Evolutionary conservation across 2,329 filamentous ascomycete species (phyloP).

Genomic region (Colletotrichum sidae): DNA sequence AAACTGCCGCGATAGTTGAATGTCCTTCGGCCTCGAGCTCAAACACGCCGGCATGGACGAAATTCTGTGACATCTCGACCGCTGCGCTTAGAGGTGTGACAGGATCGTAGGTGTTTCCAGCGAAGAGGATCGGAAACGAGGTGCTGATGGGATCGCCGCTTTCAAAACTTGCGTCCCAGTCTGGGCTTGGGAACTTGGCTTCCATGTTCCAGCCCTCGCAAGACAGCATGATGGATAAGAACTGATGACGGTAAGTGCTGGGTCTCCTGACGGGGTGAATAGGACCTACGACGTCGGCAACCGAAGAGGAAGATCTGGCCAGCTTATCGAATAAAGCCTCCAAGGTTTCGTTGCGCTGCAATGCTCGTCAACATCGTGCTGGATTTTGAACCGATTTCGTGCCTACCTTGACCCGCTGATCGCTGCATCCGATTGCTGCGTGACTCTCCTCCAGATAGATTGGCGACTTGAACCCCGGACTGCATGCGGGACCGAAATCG

Average conservation of each 20-base stretch:
- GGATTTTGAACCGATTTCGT: not conserved
- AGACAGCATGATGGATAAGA: conserved; percentile 47
- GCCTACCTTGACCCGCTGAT: conserved; percentile 44
- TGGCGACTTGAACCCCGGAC: conserved; percentile 6
- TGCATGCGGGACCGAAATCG: conserved; percentile 35
- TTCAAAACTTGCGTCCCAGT: conserved; percentile 45
- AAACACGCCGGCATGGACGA: conserved; percentile 50
- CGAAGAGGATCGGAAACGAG: conserved; percentile 66
- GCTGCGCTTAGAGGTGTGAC: conserved; percentile 67
- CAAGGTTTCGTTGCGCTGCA: conserved; percentile 47
- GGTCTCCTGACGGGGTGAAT: too few species aligned
- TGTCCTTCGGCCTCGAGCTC: conserved; percentile 52
- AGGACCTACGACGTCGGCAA: conserved; percentile 50
- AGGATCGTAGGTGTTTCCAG: conserved; percentile 68
- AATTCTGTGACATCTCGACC: conserved; percentile 52
- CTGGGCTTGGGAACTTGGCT: conserved; percentile 44
- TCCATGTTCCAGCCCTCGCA: conserved; percentile 50
- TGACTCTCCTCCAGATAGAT: conserved; percentile 30
- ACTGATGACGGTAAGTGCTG: conserved; percentile 37
- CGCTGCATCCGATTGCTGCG: conserved; percentile 45
- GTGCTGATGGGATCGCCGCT: conserved; percentile 46
- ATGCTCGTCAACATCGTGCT: not conserved
- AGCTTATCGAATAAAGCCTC: conserved; percentile 44
- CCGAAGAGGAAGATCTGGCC: conserved; percentile 44
- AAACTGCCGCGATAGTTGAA: conserved; percentile 48